These are phyloP conservation scores for Sporothrix euskadiensis DNA, from an alignment of 2,329 filamentous ascomycete species.

Conservation along the genomic window DNA sequence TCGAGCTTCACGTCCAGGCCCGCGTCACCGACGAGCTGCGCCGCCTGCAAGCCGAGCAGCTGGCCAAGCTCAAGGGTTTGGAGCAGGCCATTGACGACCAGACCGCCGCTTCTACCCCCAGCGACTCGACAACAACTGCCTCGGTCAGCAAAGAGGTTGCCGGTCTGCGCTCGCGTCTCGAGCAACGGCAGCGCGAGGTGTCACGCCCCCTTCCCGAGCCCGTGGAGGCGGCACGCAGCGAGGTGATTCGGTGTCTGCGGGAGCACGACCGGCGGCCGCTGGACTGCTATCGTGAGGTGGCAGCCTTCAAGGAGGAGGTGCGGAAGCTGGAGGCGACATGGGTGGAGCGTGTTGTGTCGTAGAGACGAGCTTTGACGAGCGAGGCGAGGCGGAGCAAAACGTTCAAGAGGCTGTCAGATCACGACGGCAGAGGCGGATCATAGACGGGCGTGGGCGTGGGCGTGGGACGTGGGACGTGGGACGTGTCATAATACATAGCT, in stretches of 20 bases:
- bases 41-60: slow-evolving; percentile 70
- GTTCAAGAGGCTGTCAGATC: no score
- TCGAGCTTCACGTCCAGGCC: slow-evolving; percentile 85
- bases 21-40: slow-evolving; percentile 85
- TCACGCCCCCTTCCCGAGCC: slow-evolving; percentile 64
- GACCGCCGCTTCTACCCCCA: not conserved
- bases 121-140: slow-evolving; percentile 22
- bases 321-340: slow-evolving; percentile 81
- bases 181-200: slow-evolving; percentile 65
- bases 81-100: slow-evolving; percentile 36
- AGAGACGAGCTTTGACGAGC: not conserved
- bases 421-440: not conserved
- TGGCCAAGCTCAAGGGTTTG: slow-evolving; percentile 63
- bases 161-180: slow-evolving; percentile 59
- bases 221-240: slow-evolving; percentile 72
- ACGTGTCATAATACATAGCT: slow-evolving; percentile 20
- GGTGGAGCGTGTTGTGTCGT: slow-evolving; percentile 75
- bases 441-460: not conserved
- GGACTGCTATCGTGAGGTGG: slow-evolving; percentile 93
- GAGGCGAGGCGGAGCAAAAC: not conserved
- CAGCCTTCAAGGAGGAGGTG: slow-evolving; percentile 87
- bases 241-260: slow-evolving; percentile 77
- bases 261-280: slow-evolving; percentile 83
- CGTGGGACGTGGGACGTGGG: slow-evolving; percentile 17
- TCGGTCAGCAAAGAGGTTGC: slow-evolving; percentile 62